Percentiles rank a stretch among this genome's conserved stretches.
phyloP scores from a whole-genome alignment of 495 filamentous ascomycete species.

The Penicillium dipodomyicola region DNA sequence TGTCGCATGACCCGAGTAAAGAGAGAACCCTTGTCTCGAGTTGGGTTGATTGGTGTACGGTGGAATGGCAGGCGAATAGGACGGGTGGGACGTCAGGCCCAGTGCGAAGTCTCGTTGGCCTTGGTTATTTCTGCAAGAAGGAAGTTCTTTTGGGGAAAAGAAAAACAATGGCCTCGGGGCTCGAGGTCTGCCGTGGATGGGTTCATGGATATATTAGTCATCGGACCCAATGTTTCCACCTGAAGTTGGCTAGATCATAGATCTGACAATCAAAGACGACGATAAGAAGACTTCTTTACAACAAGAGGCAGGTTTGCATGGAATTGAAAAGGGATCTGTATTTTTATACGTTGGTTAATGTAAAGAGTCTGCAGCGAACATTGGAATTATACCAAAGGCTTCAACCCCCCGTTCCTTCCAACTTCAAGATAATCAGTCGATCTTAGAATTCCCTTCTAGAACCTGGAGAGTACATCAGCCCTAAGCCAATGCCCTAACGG shows the following conservation, averaged over 20 bases:
- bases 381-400: neutral
- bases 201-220: constrained; percentile 32
- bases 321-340: no score
- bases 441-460: constrained; percentile 22
- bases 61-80: constrained; percentile 6
- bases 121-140: neutral
- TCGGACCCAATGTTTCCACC: constrained; percentile 24
- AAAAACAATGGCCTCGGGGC: constrained; percentile 8
- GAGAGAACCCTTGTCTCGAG: neutral
- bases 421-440: neutral
- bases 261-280: constrained; percentile 3
- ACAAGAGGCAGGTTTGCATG: neutral
- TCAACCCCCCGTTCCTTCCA: neutral
- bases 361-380: neutral
- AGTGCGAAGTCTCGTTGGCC: neutral
- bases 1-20: constrained; percentile 27
- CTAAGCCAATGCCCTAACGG: constrained; percentile 27
- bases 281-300: neutral
- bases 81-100: constrained; percentile 8
- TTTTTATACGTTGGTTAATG: neutral
- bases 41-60: neutral
- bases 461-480: constrained; percentile 18
- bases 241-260: constrained; percentile 9
- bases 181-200: neutral
- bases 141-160: constrained; percentile 2